Evolutionary conservation across 495 filamentous ascomycete species (phyloP).

Genomic region (Penicillium soppii): DNA sequence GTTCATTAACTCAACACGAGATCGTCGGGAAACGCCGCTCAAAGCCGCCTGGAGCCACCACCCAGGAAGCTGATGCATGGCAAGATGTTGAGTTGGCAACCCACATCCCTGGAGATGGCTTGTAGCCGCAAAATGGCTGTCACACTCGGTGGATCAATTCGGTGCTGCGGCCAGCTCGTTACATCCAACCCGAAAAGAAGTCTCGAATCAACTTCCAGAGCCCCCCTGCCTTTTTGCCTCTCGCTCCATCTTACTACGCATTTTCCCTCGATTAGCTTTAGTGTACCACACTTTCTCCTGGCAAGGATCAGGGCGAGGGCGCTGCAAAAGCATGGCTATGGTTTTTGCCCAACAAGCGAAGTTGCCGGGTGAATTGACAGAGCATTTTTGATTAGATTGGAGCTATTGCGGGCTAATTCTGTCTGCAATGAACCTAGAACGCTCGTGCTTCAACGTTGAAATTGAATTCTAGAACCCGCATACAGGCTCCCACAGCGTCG

Average conservation of each 20-base stretch:
- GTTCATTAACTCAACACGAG: conserved; percentile 19
- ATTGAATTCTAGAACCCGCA: conserved; percentile 46
- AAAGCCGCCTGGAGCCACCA: conserved; percentile 16
- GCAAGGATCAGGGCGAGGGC: conserved; percentile 30
- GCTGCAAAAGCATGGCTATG: conserved; percentile 15
- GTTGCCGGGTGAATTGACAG: conserved; percentile 11
- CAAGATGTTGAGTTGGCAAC: conserved; percentile 38
- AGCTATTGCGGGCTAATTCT: conserved; percentile 9
- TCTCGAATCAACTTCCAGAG: conserved; percentile 31
- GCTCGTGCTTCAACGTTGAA: conserved; percentile 39
- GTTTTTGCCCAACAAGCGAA: conserved; percentile 31
- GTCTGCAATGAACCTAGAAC: conserved; percentile 4
- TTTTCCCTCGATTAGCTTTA: conserved; percentile 19
- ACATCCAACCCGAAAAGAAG: conserved; percentile 15
- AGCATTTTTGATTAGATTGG: conserved; percentile 1
- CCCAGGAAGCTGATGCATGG: conserved; percentile 28
- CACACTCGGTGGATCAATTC: conserved; percentile 22
- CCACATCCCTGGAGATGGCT: conserved; percentile 28
- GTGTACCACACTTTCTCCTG: conserved; percentile 25
- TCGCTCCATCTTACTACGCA: conserved; percentile 30
- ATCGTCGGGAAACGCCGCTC: conserved; percentile 28
- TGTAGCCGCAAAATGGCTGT: conserved; percentile 24
- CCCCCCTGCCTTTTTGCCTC: conserved; percentile 29
- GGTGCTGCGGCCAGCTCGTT: conserved; percentile 19
- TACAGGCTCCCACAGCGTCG: conserved; percentile 39